Evolutionary conservation across 225 moss, liverwort and hornwort genomes (phyloP).

Genomic region (Physcomitrium patens): DNA sequence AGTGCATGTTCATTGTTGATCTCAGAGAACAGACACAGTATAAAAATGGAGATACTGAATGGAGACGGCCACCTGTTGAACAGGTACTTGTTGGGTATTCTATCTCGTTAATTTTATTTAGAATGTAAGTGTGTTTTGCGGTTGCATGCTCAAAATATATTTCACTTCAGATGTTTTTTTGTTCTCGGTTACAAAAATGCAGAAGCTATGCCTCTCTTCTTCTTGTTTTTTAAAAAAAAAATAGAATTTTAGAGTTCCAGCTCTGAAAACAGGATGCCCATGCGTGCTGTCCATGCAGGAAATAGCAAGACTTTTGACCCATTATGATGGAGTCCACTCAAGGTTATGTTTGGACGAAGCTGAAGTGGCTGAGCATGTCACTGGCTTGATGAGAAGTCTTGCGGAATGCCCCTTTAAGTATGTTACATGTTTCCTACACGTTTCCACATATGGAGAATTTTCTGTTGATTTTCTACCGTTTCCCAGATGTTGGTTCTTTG

Average conservation of each 20-base stretch:
- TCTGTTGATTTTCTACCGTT: not conserved
- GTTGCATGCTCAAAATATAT: not conserved
- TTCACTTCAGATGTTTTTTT: too few relatives aligned
- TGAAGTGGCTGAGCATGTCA: conserved; percentile 85
- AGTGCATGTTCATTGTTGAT: conserved; percentile 14
- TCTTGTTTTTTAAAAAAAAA: too few relatives aligned
- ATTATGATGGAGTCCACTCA: conserved; percentile 68
- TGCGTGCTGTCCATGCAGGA: conserved; percentile 51
- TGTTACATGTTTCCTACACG: conserved; percentile 12
- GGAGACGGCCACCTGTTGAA: conserved; percentile 83
- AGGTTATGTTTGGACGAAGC: conserved; percentile 88
- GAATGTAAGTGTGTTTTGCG: not conserved
- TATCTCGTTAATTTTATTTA: not conserved
- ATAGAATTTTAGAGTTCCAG: not conserved
- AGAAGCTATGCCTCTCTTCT: not conserved
- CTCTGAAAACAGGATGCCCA: conserved; percentile 14
- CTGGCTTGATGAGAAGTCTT: conserved; percentile 79
- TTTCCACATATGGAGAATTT: not conserved
- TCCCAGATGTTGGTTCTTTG: not conserved
- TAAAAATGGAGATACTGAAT: conserved; percentile 52
- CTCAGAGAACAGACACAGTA: conserved; percentile 80
- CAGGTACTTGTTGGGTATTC: conserved; percentile 50
- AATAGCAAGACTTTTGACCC: conserved; percentile 75
- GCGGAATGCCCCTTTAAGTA: conserved; percentile 90
- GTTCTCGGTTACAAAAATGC: too few relatives aligned